phyloP scores from a whole-genome alignment of 176 grass and related monocot species.

The Eremochloa ophiuroides region DNA sequence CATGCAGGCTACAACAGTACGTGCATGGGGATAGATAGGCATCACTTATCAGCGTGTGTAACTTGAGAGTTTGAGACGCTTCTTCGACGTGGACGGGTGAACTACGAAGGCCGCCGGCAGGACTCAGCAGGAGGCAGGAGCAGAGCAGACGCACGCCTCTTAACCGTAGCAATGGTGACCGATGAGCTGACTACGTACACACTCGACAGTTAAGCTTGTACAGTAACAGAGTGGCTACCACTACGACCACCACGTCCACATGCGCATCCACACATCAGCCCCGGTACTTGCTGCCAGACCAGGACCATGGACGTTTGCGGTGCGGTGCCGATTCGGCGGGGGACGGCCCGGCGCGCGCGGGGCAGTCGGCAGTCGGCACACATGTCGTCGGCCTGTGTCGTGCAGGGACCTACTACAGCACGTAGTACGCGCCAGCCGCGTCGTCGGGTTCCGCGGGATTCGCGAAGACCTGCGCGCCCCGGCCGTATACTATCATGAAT shows the following conservation, averaged over 20 bases:
- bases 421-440: background rate
- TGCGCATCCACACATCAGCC: background rate
- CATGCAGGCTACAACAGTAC: too few relatives aligned
- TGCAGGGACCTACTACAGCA: background rate
- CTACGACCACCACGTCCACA: too few relatives aligned
- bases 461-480: too few relatives aligned
- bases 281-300: too few relatives aligned
- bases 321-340: background rate
- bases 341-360: background rate
- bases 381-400: background rate
- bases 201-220: background rate
- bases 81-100: background rate
- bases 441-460: too few relatives aligned
- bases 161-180: background rate
- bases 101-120: background rate
- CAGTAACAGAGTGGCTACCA: background rate
- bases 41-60: too few relatives aligned
- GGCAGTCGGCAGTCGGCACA: too few relatives aligned
- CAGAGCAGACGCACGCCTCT: background rate
- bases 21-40: too few relatives aligned
- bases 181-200: background rate
- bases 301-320: background rate
- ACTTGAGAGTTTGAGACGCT: background rate
- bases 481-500: too few relatives aligned
- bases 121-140: background rate